Evolutionary conservation across 2,329 filamentous ascomycete genomes (phyloP).

Genomic region (Parastagonospora avenae): DNA sequence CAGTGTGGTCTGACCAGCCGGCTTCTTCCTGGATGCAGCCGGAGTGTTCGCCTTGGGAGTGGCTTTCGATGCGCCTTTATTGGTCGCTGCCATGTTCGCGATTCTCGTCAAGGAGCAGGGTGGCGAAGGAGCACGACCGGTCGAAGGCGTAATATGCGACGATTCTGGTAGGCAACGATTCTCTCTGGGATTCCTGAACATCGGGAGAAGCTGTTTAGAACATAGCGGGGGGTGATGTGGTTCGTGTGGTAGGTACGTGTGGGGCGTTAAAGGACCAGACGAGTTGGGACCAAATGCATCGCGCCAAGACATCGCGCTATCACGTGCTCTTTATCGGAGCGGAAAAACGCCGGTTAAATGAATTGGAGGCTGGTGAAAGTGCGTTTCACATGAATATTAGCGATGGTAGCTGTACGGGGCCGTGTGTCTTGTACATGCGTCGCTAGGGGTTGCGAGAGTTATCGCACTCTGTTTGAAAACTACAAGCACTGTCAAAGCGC

Average conservation of each 20-base stretch:
- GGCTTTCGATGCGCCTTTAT: conserved; percentile 27
- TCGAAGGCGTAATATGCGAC: conserved; percentile 50
- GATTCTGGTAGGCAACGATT: conserved; percentile 44
- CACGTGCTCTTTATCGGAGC: background rate
- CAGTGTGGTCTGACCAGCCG: conserved; percentile 41
- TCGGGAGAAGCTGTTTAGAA: conserved; percentile 22
- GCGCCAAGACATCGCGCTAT: background rate
- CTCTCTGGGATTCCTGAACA: conserved; percentile 63
- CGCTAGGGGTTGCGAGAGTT: too few species aligned
- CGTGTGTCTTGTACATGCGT: too few species aligned
- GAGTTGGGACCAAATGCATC: background rate
- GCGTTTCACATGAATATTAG: too few species aligned
- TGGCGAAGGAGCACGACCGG: conserved; percentile 60
- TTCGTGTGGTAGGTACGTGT: background rate
- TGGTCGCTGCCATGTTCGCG: conserved; percentile 26
- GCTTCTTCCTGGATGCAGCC: conserved; percentile 24
- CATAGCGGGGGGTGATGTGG: background rate
- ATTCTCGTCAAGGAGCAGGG: conserved; percentile 34
- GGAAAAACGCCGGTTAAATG: too few species aligned
- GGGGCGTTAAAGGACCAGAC: too few species aligned
- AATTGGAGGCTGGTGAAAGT: too few species aligned
- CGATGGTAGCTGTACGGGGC: too few species aligned
- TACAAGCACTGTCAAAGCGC: too few species aligned
- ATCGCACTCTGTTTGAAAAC: too few species aligned
- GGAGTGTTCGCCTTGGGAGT: conserved; percentile 17